Evolutionary conservation across 1,284 basidiomycete species (phyloP).

Genomic region (Afroboletus lepidellus): DNA sequence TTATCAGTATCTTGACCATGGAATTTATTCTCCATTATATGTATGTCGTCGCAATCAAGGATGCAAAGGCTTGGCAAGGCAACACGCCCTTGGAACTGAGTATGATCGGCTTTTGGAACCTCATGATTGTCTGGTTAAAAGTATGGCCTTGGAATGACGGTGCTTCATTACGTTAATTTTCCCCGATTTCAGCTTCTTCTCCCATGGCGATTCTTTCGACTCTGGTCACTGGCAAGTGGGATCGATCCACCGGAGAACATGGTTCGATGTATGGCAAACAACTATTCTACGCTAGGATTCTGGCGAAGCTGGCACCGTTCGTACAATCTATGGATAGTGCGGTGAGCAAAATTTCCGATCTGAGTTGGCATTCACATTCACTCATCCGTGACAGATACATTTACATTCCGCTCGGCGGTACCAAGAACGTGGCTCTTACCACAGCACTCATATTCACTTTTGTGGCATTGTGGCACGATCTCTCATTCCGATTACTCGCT

Average conservation of each 20-base stretch:
- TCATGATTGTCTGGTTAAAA: slow-evolving; percentile 97
- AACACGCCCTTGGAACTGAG: slow-evolving; percentile 79
- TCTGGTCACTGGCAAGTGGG: slow-evolving; percentile 90
- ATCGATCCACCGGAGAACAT: slow-evolving; percentile 98
- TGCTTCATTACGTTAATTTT: background rate
- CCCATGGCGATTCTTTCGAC: slow-evolving; percentile 96
- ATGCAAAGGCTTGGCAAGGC: slow-evolving; percentile 73
- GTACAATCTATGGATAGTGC: slow-evolving; percentile 94
- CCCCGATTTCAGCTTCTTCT: slow-evolving; percentile 71
- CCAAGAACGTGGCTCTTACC: slow-evolving; percentile 62
- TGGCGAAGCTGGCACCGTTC: slow-evolving; percentile 97
- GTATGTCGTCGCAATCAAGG: slow-evolving; percentile 97
- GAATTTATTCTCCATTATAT: slow-evolving; percentile 92
- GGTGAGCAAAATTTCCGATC: slow-evolving; percentile 45
- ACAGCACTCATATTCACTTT: slow-evolving; percentile 91
- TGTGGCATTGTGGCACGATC: slow-evolving; percentile 98
- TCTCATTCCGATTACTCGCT: slow-evolving; percentile 83
- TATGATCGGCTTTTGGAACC: slow-evolving; percentile 97
- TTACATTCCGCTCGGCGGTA: slow-evolving; percentile 91
- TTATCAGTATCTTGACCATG: slow-evolving; percentile 66
- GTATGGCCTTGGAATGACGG: slow-evolving; percentile 41
- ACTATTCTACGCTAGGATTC: slow-evolving; percentile 91
- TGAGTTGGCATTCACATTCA: background rate
- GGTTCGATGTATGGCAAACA: slow-evolving; percentile 98
- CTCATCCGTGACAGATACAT: slow-evolving; percentile 66